These are phyloP conservation scores for Cutaneotrichosporon arboriforme DNA, from an alignment of 1,284 basidiomycete species.

Conservation along the genomic window DNA sequence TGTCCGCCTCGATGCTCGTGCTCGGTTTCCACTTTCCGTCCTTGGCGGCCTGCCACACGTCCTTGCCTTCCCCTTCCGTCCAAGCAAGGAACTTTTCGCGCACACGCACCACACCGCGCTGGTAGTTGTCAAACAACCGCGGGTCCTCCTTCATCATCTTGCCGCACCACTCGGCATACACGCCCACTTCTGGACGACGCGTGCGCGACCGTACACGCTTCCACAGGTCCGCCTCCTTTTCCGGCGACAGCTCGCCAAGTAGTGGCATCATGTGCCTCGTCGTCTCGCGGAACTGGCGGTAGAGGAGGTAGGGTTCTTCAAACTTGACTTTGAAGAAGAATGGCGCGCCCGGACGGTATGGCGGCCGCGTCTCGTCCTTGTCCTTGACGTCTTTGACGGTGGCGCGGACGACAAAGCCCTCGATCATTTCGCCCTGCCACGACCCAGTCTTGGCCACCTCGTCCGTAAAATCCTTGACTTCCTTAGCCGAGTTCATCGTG, in stretches of 20 bases:
- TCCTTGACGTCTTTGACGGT: conserved; percentile 51
- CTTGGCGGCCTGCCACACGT: conserved; percentile 49
- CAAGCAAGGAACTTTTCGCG: conserved; percentile 74
- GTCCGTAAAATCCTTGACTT: conserved; percentile 69
- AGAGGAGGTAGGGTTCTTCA: conserved; percentile 98
- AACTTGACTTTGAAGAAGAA: conserved; percentile 99
- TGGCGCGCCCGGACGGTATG: conserved; percentile 69
- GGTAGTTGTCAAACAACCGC: conserved; percentile 60
- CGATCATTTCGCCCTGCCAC: conserved; percentile 81
- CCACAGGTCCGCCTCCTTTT: conserved; percentile 32
- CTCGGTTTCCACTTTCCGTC: conserved; percentile 35
- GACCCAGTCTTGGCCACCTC: conserved; percentile 62
- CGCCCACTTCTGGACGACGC: conserved; percentile 45
- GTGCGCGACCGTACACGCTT: conserved; percentile 35
- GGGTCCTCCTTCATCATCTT: conserved; percentile 62
- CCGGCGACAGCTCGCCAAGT: conserved; percentile 11
- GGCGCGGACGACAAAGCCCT: conserved; percentile 93
- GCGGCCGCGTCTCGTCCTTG: conserved; percentile 49
- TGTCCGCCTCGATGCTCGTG: conserved; percentile 7
- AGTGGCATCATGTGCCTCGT: conserved; percentile 67
- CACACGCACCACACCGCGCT: conserved; percentile 70
- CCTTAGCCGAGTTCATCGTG: conserved; percentile 58
- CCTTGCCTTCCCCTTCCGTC: conserved; percentile 56
- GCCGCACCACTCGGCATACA: conserved; percentile 49
- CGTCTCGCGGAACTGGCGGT: conserved; percentile 94